Evolutionary conservation across 805 yeast genomes (phyloP).

Genomic region (Zygoascus biomembranicola): DNA sequence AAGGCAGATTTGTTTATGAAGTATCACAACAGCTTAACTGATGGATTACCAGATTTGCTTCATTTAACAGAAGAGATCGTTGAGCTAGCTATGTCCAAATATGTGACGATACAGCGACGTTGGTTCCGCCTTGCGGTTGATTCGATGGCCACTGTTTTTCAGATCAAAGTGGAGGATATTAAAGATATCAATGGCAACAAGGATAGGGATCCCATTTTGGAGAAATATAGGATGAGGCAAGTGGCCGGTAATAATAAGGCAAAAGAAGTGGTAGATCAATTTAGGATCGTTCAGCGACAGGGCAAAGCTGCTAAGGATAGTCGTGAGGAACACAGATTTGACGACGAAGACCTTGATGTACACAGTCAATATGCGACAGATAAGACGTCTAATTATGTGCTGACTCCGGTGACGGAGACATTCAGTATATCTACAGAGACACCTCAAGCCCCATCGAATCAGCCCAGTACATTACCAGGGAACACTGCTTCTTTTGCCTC

Average conservation of each 20-base stretch:
- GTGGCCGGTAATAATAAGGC: background rate
- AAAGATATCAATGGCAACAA: slow-evolving; percentile 2
- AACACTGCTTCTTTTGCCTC: background rate
- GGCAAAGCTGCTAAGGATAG: background rate
- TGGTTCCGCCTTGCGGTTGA: slow-evolving; percentile 20
- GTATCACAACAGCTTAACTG: slow-evolving; percentile 17
- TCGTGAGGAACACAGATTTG: background rate
- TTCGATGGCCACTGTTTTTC: slow-evolving; percentile 15
- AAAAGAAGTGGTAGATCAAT: background rate
- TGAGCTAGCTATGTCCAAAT: slow-evolving; percentile 10
- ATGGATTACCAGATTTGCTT: slow-evolving; percentile 19
- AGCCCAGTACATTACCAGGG: background rate
- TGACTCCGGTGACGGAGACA: background rate
- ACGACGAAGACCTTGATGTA: background rate
- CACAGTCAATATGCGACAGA: background rate
- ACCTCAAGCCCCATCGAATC: background rate
- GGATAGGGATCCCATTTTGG: slow-evolving; percentile 10
- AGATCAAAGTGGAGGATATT: slow-evolving; percentile 9
- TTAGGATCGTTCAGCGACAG: slow-evolving; percentile 3
- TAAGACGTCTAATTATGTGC: background rate
- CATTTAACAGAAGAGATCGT: slow-evolving; percentile 11
- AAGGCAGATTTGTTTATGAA: slow-evolving; percentile 18
- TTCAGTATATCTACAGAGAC: background rate
- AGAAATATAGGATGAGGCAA: slow-evolving; percentile 3
- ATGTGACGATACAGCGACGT: slow-evolving; percentile 13